Evolutionary conservation across 805 yeast genomes (phyloP), one percentile per base, ranked within the genome.

Genomic region (Yamadazyma scolyti): DNA sequence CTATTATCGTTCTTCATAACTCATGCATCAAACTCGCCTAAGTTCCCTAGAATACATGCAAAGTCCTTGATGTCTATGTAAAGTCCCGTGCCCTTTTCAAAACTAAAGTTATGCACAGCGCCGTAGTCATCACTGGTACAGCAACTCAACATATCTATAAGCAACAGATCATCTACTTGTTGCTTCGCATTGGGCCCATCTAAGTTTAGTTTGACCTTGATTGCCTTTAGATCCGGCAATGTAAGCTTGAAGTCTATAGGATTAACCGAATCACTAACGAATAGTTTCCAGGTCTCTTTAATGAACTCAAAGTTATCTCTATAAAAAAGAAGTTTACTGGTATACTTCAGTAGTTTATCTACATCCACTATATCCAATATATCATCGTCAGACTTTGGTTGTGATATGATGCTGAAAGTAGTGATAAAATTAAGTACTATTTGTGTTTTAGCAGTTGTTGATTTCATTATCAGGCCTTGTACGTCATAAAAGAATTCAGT

Each of bases 131-230:
- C 56, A 8, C 53, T 46, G 5, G 52, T 28, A 23, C 61, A 47
- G 29, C 68, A 58, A 23, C 68, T 55, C 8, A 65, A 43, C 72
- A 65, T 65, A 32, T 65, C 71, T 5, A 65, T 65, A 20, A 65
- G 46, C 5, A 62, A 42, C 6, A 54, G 30, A 30, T 64, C 69
- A 10, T 52, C 40, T 13, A 64, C 40, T 7, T 26, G 19, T 12
- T 30, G 26, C 12, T 39, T 41, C 1, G 42, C 31, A 18, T 35
- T 39, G n/a, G n/a, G n/a, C 14, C 44, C 48, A 19, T 60, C 68
- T n/a, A 64, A 41, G 13, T 47, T 49, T 20, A 65, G 43, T 5
- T 31, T 30, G 2, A 39, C 30, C 34, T 65, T 65, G 25, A 65
- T 50, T 5, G 28, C 36, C 28, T 53, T 48, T 25, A 65, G 40